These are phyloP conservation scores for Neurospora terricola DNA, from an alignment of 495 filamentous ascomycete species.

Conservation along the genomic window DNA sequence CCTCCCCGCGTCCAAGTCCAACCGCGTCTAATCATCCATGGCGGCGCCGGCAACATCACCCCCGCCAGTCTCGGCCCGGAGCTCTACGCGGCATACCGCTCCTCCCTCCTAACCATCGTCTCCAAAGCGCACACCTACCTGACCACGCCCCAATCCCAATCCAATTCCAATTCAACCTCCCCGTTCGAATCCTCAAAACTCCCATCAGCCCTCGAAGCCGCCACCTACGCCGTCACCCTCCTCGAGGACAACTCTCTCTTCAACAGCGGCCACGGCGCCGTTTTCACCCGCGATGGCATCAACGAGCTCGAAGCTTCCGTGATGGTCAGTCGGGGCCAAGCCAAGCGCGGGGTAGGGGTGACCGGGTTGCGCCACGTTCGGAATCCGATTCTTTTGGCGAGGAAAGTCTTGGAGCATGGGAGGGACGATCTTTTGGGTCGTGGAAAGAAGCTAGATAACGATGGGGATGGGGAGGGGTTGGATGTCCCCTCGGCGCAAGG, in stretches of 20 bases:
- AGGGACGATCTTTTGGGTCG: conserved; percentile 31
- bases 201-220: conserved; percentile 56
- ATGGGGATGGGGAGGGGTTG: conserved; percentile 3
- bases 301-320: conserved; percentile 87
- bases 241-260: conserved; percentile 79
- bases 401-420: conserved; percentile 57
- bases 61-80: conserved; percentile 54
- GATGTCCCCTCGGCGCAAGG: conserved; percentile 42
- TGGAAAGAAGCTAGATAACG: conserved; percentile 11
- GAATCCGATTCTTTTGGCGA: conserved; percentile 70
- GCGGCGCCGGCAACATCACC: conserved; percentile 75
- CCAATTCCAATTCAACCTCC: neutral
- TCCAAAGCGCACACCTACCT: conserved; percentile 28
- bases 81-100: conserved; percentile 49
- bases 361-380: conserved; percentile 62
- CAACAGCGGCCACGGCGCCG: conserved; percentile 77
- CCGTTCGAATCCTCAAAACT: neutral
- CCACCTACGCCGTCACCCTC: conserved; percentile 62
- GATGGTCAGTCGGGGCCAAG: conserved; percentile 67
- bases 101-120: conserved; percentile 53
- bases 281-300: conserved; percentile 71
- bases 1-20: conserved; percentile 18
- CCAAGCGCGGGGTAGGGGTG: conserved; percentile 69
- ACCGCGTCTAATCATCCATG: conserved; percentile 75
- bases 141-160: conserved; percentile 11